Conservation (phyloP, 2,329 filamentous ascomycete genomes). For the Penicillium janthinellum region DNA sequence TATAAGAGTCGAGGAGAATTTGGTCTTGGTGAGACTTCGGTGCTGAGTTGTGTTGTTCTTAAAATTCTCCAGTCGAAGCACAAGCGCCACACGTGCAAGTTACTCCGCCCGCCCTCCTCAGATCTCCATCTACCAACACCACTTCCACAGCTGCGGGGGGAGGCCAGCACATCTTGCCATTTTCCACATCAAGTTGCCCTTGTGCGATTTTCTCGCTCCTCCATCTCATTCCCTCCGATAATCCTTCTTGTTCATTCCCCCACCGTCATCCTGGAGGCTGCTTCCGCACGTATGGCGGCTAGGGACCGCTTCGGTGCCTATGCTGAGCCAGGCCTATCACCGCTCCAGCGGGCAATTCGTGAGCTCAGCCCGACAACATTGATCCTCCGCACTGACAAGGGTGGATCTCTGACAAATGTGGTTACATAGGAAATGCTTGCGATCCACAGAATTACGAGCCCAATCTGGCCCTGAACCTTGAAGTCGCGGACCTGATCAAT, state of each 20-base stretch:
- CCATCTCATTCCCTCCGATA: constrained; percentile 5
- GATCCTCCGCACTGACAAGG: neutral
- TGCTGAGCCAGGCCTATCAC: constrained; percentile 75
- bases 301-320: constrained; percentile 89
- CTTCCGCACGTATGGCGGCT: constrained; percentile 91
- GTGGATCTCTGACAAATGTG: constrained; percentile 17
- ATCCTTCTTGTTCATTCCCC: constrained; percentile 7
- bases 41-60: constrained; percentile 1
- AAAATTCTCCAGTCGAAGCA: constrained; percentile 22
- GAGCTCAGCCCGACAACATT: constrained; percentile 32
- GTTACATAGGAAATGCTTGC: constrained; percentile 73
- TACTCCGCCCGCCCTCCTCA: constrained; percentile 24
- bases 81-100: constrained; percentile 33
- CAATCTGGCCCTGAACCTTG: constrained; percentile 92
- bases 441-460: constrained; percentile 98
- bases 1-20: neutral
- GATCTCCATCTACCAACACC: constrained; percentile 18
- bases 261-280: constrained; percentile 75
- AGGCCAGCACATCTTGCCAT: constrained; percentile 6
- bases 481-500: constrained; percentile 96
- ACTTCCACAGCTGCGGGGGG: constrained; percentile 16
- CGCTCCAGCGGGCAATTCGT: constrained; percentile 91
- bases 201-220: constrained; percentile 4
- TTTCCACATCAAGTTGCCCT: constrained; percentile 11
- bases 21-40: constrained; percentile 3